Evolutionary conservation across 768 basidiomycete species (phyloP).

Genomic region (Pleurotus cornucopiae): DNA sequence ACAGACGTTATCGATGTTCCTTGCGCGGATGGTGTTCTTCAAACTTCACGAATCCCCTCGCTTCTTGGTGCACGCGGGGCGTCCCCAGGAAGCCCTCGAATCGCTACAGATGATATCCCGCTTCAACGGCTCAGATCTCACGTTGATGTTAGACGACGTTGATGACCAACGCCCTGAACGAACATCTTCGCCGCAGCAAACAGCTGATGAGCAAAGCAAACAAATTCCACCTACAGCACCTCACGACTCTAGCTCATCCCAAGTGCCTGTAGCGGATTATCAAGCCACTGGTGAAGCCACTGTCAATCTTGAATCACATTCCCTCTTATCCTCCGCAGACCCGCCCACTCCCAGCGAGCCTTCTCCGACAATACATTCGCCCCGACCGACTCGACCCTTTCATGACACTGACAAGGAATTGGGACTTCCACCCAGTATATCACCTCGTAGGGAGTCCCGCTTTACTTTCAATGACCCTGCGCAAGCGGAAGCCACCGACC

Average conservation of each 20-base stretch:
- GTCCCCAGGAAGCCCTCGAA: conserved; percentile 79
- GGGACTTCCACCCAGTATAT: conserved; percentile 1
- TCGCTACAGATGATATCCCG: conserved; percentile 80
- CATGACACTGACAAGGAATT: conserved; percentile 5
- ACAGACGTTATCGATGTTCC: conserved; percentile 85
- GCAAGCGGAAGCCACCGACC: conserved; percentile 14
- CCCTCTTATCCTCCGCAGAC: conserved; percentile 20
- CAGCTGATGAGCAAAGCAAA: neutral
- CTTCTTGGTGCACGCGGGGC: conserved; percentile 86
- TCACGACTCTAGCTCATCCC: neutral
- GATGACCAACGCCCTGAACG: conserved; percentile 32
- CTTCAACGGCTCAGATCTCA: conserved; percentile 76
- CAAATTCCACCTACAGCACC: neutral
- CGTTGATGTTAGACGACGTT: conserved; percentile 71
- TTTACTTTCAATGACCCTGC: conserved; percentile 9
- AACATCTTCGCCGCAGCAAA: neutral
- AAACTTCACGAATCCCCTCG: conserved; percentile 92
- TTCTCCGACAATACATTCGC: conserved; percentile 3
- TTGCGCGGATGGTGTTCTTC: conserved; percentile 86
- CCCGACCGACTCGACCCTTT: neutral
- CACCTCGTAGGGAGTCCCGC: conserved; percentile 1
- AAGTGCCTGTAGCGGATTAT: conserved; percentile 24
- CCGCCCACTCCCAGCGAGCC: conserved; percentile 17
- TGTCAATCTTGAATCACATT: conserved; percentile 21
- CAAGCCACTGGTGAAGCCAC: conserved; percentile 28